Conservation (phyloP, 345 rosid species). For the Brassica nigra region DNA sequence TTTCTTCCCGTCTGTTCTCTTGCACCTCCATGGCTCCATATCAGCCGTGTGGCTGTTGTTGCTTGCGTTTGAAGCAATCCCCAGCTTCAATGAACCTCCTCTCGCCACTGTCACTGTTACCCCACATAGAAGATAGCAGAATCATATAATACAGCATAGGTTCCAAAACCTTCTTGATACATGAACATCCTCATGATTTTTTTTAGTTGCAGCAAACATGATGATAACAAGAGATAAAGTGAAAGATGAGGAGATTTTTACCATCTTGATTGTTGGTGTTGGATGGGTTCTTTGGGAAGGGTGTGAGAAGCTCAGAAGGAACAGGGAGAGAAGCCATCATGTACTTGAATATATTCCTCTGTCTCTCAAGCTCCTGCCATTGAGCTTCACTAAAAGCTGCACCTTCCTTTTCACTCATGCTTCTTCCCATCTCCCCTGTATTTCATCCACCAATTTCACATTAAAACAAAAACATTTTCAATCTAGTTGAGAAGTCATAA, state of each 20-base stretch:
- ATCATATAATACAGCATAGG: not conserved
- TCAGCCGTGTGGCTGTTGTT: conserved; percentile 31
- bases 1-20: conserved; percentile 90
- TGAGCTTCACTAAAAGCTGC: conserved; percentile 74
- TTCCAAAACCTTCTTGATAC: not conserved
- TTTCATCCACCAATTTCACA: conserved; percentile 1
- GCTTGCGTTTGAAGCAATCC: conserved; percentile 42
- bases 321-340: conserved; percentile 79
- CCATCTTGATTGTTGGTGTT: conserved; percentile 30
- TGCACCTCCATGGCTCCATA: conserved; percentile 81
- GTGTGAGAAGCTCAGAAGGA: conserved; percentile 65
- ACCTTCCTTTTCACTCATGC: conserved; percentile 44
- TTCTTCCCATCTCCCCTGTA: conserved; percentile 54
- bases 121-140: conserved; percentile 17
- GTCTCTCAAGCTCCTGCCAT: conserved; percentile 83
- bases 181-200: not conserved
- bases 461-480: not conserved
- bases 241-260: not conserved
- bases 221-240: not conserved
- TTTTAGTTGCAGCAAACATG: not conserved
- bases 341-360: conserved; percentile 70
- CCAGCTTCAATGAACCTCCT: conserved; percentile 40
- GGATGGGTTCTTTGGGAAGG: conserved; percentile 19
- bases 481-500: not conserved
- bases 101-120: conserved; percentile 24